Evolutionary conservation across 768 basidiomycete species (phyloP).

Genomic region (Xerocomellus chrysenteron): DNA sequence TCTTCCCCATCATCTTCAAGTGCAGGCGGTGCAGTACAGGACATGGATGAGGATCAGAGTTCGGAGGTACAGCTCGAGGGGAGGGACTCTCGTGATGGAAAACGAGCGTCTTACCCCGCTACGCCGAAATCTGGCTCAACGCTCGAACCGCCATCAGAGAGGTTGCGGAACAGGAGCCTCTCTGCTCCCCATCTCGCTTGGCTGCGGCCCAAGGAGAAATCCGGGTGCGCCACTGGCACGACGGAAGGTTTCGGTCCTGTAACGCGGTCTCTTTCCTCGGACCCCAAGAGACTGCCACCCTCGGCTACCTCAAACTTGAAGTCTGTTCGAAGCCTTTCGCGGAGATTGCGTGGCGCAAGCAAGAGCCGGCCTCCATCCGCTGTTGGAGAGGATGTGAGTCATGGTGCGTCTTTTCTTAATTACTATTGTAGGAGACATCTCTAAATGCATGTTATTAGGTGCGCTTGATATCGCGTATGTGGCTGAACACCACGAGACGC

Average conservation of each 20-base stretch:
- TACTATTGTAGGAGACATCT: neutral
- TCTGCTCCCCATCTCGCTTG: constrained; percentile 63
- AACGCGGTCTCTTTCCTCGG: constrained; percentile 19
- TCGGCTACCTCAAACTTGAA: neutral
- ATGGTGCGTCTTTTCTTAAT: constrained; percentile 14
- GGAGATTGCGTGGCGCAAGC: constrained; percentile 20
- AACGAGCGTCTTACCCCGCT: constrained; percentile 23
- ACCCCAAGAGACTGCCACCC: constrained; percentile 4
- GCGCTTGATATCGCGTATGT: constrained; percentile 49
- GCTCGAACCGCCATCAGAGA: constrained; percentile 20
- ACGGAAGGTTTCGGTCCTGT: constrained; percentile 12
- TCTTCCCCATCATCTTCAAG: constrained; percentile 28
- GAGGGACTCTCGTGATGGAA: constrained; percentile 13
- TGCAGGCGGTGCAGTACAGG: neutral
- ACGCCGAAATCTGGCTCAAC: constrained; percentile 1
- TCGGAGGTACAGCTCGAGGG: neutral
- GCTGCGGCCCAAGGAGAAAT: constrained; percentile 40
- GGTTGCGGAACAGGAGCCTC: constrained; percentile 47
- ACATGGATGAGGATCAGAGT: neutral
- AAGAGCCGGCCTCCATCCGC: constrained; percentile 21
- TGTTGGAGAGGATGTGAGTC: constrained; percentile 7
- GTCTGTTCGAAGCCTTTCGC: constrained; percentile 21
- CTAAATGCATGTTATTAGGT: constrained; percentile 8
- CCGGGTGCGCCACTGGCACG: neutral
- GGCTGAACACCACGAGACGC: constrained; percentile 83